phyloP scores from a whole-genome alignment of 2,329 filamentous ascomycete genomes.

The Ambrosiella xylebori region DNA sequence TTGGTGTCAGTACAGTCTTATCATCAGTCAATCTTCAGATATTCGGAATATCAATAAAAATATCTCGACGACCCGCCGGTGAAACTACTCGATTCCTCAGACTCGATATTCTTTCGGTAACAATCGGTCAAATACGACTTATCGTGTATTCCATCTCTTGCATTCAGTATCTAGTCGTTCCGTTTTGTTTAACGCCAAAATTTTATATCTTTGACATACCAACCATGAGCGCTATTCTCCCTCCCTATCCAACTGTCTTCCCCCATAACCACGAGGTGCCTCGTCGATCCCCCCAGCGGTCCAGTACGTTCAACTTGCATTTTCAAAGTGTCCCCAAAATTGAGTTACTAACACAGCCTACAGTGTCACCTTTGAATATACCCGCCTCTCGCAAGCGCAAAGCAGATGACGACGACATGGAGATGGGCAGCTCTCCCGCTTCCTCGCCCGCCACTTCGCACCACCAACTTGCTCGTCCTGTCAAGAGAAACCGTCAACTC shows the following conservation, averaged over 20 bases:
- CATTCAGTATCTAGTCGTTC: neutral
- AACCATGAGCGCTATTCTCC: constrained; percentile 46
- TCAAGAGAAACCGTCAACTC: constrained; percentile 45
- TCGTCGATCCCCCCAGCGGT: constrained; percentile 36
- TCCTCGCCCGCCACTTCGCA: constrained; percentile 61
- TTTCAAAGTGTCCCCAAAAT: neutral
- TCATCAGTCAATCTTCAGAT: neutral
- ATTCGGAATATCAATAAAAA: neutral
- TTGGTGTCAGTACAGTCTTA: neutral
- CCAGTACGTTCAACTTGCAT: constrained; percentile 28
- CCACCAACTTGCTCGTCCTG: constrained; percentile 47
- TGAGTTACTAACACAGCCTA: neutral
- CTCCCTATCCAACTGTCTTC: constrained; percentile 36
- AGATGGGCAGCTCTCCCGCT: constrained; percentile 79
- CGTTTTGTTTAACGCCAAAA: neutral
- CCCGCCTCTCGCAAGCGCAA: constrained; percentile 56
- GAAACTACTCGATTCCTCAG: neutral
- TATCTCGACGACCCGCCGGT: neutral
- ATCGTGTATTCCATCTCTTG: constrained; percentile 4
- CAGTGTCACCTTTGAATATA: constrained; percentile 35
- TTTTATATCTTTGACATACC: neutral
- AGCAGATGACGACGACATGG: constrained; percentile 64
- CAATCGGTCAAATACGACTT: neutral
- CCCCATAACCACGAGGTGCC: constrained; percentile 41
- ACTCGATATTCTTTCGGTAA: neutral